phyloP scores from a whole-genome alignment of 768 basidiomycete species.

The Mycena kentingensis region DNA sequence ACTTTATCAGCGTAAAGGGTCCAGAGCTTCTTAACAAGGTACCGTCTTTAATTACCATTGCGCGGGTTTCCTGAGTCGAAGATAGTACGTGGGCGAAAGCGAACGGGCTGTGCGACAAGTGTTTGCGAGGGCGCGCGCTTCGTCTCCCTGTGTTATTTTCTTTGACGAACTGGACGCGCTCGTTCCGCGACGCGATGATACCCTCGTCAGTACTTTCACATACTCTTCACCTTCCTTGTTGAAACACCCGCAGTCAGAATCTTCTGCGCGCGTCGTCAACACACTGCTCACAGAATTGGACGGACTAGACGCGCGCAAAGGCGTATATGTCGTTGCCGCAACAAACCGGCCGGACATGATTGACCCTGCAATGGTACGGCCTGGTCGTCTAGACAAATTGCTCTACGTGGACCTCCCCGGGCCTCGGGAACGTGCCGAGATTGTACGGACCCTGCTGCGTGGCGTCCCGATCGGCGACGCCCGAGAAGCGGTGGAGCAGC shows the following conservation, averaged over 20 bases:
- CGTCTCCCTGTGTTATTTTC: constrained; percentile 92
- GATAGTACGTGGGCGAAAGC: constrained; percentile 94
- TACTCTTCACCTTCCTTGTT: background rate
- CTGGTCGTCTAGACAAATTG: constrained; percentile 90
- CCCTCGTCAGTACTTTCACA: constrained; percentile 55
- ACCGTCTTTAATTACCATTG: constrained; percentile 17
- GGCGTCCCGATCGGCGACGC: constrained; percentile 62
- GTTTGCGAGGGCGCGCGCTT: constrained; percentile 90
- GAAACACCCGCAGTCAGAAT: constrained; percentile 67
- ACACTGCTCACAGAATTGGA: constrained; percentile 93
- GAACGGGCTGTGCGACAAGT: constrained; percentile 94
- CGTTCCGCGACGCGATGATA: constrained; percentile 88
- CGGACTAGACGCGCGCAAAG: constrained; percentile 82
- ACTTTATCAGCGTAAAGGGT: constrained; percentile 97
- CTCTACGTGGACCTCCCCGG: constrained; percentile 89
- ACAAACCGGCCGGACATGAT: constrained; percentile 98
- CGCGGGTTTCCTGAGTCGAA: background rate
- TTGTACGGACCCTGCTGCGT: constrained; percentile 72
- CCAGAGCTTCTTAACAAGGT: constrained; percentile 98
- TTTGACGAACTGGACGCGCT: constrained; percentile 94
- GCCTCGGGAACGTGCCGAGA: constrained; percentile 75
- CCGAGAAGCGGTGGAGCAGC: constrained; percentile 35
- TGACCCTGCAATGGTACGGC: constrained; percentile 97
- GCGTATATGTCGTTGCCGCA: constrained; percentile 91
- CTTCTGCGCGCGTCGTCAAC: constrained; percentile 90